Base-by-base conservation (phyloP, 2,329 filamentous ascomycete genomes). In the Monosporascus cannonballus region DNA sequence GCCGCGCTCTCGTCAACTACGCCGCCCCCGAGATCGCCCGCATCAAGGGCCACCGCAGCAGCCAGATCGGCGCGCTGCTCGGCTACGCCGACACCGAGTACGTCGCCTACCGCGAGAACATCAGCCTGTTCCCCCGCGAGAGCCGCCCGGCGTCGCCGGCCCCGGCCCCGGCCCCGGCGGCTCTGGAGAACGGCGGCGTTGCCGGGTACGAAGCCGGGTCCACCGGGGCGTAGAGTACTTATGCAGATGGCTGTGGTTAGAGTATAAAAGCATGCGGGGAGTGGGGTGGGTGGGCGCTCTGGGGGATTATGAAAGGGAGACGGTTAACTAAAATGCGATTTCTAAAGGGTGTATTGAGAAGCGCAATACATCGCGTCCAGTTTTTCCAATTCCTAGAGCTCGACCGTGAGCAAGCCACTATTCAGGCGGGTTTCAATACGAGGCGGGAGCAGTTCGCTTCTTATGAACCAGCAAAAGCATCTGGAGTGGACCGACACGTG, bases 71-170 rank as follows among this genome's bases (percentile, higher is more conserved):
- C 47, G 78, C 80, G 9, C 74, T 94, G 45, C 73, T 99, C 34
- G 94, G 93, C 3, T 99, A 96, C 71, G 90, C 90, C 20, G 92
- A 96, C 68, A 95, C 88, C 64, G 91, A 97, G 71, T 96, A 97
- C 71, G 87, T 97, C 41, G 92, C 91, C 9, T 77, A 94, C 64
- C 78, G 91, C 57, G 90, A 96, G 69, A 93, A 96, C 62, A 86
- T 96, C 56, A 90, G 89, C 45, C 84, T 96, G 60, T 86, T 88
- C 57, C 71, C 68, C 36, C 69, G 68, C 47, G 77, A 78, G 52
- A 83, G 79, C 61, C 71, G 79, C 34, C 78, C 80, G 22, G 76
- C 73, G 15, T 81, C 77, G 51, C 78, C 78, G 5, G 72, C 65
- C 18, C 51, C 59, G 15, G 42, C 77, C 50, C 78, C 78, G 6